Conservation (phyloP, 768 basidiomycete species). For the Macrolepiota albuminosa region DNA sequence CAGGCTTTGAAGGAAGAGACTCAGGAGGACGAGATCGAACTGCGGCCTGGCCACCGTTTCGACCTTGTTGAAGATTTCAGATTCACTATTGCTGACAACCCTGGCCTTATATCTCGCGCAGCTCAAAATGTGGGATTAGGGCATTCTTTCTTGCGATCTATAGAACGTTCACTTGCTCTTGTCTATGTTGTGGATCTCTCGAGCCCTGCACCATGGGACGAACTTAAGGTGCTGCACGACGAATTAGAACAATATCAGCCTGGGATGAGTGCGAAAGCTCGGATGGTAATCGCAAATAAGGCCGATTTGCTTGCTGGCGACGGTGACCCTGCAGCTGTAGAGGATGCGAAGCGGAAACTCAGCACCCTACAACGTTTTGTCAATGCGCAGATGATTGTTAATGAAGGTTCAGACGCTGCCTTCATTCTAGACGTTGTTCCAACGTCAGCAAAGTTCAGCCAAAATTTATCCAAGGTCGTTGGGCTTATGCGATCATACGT, state of each 20-base stretch:
- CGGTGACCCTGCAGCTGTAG: constrained; percentile 41
- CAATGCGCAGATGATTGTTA: constrained; percentile 34
- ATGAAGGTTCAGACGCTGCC: constrained; percentile 13
- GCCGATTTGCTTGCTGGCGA: constrained; percentile 74
- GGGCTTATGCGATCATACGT: constrained; percentile 66
- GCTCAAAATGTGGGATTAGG: constrained; percentile 91
- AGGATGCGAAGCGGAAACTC: constrained; percentile 55
- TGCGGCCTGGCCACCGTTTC: constrained; percentile 44
- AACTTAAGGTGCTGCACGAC: constrained; percentile 64
- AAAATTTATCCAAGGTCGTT: constrained; percentile 74
- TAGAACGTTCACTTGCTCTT: constrained; percentile 87
- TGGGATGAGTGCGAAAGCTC: constrained; percentile 71
- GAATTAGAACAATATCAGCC: constrained; percentile 82
- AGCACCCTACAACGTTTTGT: constrained; percentile 53
- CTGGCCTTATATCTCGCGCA: constrained; percentile 81
- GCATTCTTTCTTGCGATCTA: constrained; percentile 87
- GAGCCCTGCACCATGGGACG: constrained; percentile 68
- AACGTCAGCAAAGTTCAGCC: constrained; percentile 78
- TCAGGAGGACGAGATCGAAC: constrained; percentile 9
- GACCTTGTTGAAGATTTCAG: constrained; percentile 71
- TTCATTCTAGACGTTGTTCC: constrained; percentile 67
- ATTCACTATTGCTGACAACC: constrained; percentile 97
- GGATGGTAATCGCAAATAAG: constrained; percentile 91
- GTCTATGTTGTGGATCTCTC: constrained; percentile 92
- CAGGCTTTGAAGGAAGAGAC: constrained; percentile 24